phyloP scores from a whole-genome alignment of 805 yeast species.

The Wickerhamiella kazuoi region DNA sequence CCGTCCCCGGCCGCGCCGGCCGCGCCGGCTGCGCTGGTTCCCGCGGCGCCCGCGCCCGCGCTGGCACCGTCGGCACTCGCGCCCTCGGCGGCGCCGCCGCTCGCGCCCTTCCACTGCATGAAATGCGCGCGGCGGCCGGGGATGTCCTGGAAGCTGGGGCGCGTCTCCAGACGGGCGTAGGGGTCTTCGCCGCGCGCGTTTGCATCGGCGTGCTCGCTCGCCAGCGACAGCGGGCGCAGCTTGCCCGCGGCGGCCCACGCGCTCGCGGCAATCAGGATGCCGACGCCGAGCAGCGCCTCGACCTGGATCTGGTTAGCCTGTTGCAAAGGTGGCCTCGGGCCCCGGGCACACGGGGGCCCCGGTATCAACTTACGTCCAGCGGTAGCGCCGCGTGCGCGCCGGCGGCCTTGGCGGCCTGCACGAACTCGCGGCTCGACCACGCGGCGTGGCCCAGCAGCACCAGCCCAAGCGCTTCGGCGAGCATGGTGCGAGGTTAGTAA shows the following conservation, averaged over 20 bases:
- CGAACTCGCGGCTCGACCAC: background rate
- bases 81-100: background rate
- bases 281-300: slow-evolving; percentile 34
- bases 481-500: background rate
- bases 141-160: slow-evolving; percentile 37
- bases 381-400: background rate
- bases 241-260: slow-evolving; percentile 19
- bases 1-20: background rate
- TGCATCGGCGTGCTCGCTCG: slow-evolving; percentile 30
- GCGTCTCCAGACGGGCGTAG: slow-evolving; percentile 31
- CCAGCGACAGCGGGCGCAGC: slow-evolving; percentile 32
- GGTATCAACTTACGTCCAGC: slow-evolving; percentile 4
- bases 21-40: background rate
- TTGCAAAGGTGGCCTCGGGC: background rate
- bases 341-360: background rate
- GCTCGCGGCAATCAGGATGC: slow-evolving; percentile 24
- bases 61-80: background rate
- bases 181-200: slow-evolving; percentile 33
- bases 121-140: slow-evolving; percentile 29
- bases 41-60: background rate
- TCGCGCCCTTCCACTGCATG: slow-evolving; percentile 13
- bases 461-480: background rate
- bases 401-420: background rate
- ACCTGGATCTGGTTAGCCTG: slow-evolving; percentile 22
- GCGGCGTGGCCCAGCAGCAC: slow-evolving; percentile 1